Evolutionary conservation across 805 yeast species (phyloP), one percentile per base, ranked within the genome.

Genomic region (Candida andamanensis): DNA sequence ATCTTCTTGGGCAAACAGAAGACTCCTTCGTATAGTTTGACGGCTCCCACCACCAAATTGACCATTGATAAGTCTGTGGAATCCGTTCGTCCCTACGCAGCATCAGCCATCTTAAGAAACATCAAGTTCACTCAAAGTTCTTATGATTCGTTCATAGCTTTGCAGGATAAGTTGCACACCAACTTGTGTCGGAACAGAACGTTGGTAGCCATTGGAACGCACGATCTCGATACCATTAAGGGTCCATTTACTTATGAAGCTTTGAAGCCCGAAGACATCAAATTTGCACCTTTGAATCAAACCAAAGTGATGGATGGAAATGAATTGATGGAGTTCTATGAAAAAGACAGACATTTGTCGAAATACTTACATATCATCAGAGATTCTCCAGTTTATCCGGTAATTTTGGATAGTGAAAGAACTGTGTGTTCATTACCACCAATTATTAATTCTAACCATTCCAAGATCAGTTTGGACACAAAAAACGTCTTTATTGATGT

Each of bases 131-230:
- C 82, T 38, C 81, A 80, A 54, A 77, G 95, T 60, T 69, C 84
- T 11, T 92, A 94, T 58, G 94, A 87, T 38, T 89, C 97, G 4
- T 92, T 92, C 70, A 90, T 92, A 51, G 82, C 95, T 17, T 69
- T 92, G 49, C 99, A 92, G 65, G 99, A 92, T 60, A 92, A 92
- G 62, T 72, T 92, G 46, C 99, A 92, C 66, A 69, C 94, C 41
- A 92, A 92, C 59, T 68, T 92, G 52, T 90, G 98, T 63, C 90
- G 99, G 70, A 85, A 90, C 63, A 85, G 99, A 74, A 81, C 95
- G 20, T 74, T 92, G 47, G 98, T 92, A 35, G 97, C 98, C 30
- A 87, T 90, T 73, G 99, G 99, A 50, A 92, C 99, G 33, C 99
- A 92, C 54, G 97, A 92, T 60, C 70, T 81, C 41, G 95, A 85